Evolutionary conservation across 1,284 basidiomycete genomes (phyloP), one percentile per base, ranked within the genome.

Genomic region (Megacollybia platyphylla): DNA sequence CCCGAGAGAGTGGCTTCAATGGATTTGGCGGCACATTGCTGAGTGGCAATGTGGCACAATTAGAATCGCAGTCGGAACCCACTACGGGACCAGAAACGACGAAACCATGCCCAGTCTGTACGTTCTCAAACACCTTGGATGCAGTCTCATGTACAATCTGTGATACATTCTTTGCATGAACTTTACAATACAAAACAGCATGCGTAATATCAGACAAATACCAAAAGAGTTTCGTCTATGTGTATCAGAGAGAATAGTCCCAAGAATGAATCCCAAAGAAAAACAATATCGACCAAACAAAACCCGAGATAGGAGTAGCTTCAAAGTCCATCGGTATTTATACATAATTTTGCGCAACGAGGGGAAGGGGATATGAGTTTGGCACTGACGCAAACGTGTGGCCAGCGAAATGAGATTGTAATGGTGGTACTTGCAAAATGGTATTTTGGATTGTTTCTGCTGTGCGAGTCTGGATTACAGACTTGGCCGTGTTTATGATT

Each of bases 11-110:
- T 58, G 82, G 75, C 18, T 24, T 24, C 2, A 68, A 70, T 52
- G 85, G 78, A 1, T 89, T 89, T 54, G 71, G 70, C 44, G 84
- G 84, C 20, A 88, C 86, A 9, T 57, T 84, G 24, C 65, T 89
- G 13, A 68, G 70, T 17, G 65, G 69, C n/a, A 56, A 50, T 34
- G 39, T 29, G 46, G 44, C 45, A 57, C 60, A 17, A 29, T 50
- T 53, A 31, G 57, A 62, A 38, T 50, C 51, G 29, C 53, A 13
- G 13, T 26, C 51, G 18, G 53, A 52, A 32, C 43, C 38, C 28
- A 45, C 45, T 29, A 24, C 20, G 4, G 20, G 5, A 5, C 20
- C 4, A 24, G 20, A 45, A 17, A 47, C 44, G 9, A 36, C 59
- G 47, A 71, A 63, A 49, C 47, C 61, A 0, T 75, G 73, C 48